Evolutionary conservation across 225 moss, liverwort and hornwort genomes (phyloP).

Genomic region (Anthoceros angustus): DNA sequence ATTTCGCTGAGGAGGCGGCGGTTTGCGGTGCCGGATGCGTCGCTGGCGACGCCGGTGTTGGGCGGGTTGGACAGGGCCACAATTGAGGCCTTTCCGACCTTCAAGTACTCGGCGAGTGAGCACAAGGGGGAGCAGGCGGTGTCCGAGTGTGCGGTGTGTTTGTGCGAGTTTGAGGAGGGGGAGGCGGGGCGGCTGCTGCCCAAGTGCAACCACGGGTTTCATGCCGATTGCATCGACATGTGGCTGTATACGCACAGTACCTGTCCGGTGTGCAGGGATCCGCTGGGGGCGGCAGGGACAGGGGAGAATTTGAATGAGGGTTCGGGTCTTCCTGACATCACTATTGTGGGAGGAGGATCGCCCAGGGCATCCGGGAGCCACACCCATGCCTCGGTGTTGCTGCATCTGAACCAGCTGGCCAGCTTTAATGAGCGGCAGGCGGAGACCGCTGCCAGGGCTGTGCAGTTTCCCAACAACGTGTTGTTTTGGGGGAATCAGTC

Average conservation of each 20-base stretch:
- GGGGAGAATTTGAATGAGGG: background rate
- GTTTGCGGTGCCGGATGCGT: slow-evolving; percentile 16
- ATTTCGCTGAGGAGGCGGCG: slow-evolving; percentile 28
- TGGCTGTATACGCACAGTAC: slow-evolving; percentile 46
- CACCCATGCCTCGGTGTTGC: background rate
- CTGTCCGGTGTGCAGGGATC: slow-evolving; percentile 35
- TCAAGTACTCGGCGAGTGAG: slow-evolving; percentile 19
- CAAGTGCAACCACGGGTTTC: slow-evolving; percentile 41
- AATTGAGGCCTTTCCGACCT: slow-evolving; percentile 46
- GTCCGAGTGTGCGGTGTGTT: slow-evolving; percentile 41
- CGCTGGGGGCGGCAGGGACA: slow-evolving; percentile 12
- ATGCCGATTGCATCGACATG: slow-evolving; percentile 53
- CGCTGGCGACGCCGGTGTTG: background rate
- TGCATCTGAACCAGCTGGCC: slow-evolving; percentile 9
- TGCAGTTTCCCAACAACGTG: slow-evolving; percentile 27
- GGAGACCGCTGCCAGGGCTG: slow-evolving; percentile 6
- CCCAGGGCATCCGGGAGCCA: background rate
- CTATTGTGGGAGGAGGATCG: background rate
- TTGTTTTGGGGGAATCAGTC: slow-evolving; percentile 35
- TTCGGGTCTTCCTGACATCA: background rate
- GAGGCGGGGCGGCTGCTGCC: slow-evolving; percentile 39
- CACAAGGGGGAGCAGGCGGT: slow-evolving; percentile 6
- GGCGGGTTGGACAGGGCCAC: slow-evolving; percentile 42
- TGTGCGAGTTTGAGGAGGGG: slow-evolving; percentile 30
- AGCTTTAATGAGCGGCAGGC: background rate